phyloP scores from a whole-genome alignment of 2,329 filamentous ascomycete species.

The Venturiaceae sp. region DNA sequence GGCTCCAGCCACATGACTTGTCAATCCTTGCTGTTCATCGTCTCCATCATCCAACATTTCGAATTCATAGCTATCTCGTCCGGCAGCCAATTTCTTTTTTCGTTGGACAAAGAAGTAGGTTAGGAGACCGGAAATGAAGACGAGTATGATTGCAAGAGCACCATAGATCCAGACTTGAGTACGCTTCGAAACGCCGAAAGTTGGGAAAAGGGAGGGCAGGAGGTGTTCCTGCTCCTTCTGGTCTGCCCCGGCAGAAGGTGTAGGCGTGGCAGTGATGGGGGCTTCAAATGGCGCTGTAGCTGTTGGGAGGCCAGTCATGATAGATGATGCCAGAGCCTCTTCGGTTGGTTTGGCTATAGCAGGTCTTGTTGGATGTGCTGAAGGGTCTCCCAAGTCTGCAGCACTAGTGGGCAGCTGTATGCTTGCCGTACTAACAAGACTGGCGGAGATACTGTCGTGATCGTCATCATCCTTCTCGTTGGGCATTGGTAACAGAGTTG shows the following conservation, averaged over 20 bases:
- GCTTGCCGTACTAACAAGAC: conserved; percentile 51
- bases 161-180: conserved; percentile 94
- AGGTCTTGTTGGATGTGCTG: conserved; percentile 41
- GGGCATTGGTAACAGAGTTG: conserved; percentile 70
- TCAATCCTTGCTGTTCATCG: conserved; percentile 37
- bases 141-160: conserved; percentile 68
- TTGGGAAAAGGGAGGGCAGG: conserved; percentile 79
- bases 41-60: conserved; percentile 84
- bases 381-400: conserved; percentile 33
- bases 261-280: conserved; percentile 11
- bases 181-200: conserved; percentile 76
- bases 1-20: conserved; percentile 33
- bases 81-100: conserved; percentile 61
- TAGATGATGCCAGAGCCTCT: conserved; percentile 11
- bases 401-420: conserved; percentile 36
- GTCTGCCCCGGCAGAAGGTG: conserved; percentile 16
- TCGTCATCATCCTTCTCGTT: conserved; percentile 75
- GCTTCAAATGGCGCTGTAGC: conserved; percentile 14
- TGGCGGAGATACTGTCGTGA: conserved; percentile 53
- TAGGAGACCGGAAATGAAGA: conserved; percentile 75
- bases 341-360: conserved; percentile 47
- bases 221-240: conserved; percentile 33
- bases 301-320: conserved; percentile 13
- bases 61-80: conserved; percentile 84
- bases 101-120: conserved; percentile 74